phyloP scores from a whole-genome alignment of 1,139 yeast genomes.

The Nakaseomyces uthaithaninus region DNA sequence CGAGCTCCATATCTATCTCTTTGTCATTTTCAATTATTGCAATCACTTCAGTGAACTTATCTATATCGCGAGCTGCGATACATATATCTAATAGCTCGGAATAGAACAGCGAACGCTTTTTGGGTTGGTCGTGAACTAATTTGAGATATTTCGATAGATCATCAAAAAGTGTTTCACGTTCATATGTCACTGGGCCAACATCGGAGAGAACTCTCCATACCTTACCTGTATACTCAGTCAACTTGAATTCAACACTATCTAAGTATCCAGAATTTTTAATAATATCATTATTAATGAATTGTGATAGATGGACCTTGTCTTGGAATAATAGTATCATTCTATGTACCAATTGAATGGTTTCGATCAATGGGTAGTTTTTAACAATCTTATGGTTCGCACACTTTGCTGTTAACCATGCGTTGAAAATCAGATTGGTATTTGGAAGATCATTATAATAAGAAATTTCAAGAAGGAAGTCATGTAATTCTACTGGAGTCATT shows the following conservation, averaged over 20 bases:
- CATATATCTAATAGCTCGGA: background rate
- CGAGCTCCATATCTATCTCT: slow-evolving; percentile 9
- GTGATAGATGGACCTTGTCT: slow-evolving; percentile 11
- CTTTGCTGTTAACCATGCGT: slow-evolving; percentile 21
- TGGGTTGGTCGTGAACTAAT: slow-evolving; percentile 2
- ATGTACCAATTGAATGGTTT: slow-evolving; percentile 17
- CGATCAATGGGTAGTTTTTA: slow-evolving; percentile 10
- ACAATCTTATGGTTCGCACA: slow-evolving; percentile 6
- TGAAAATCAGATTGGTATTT: slow-evolving; percentile 19
- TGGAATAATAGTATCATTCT: slow-evolving; percentile 11
- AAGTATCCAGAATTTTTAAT: slow-evolving; percentile 16
- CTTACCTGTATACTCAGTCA: slow-evolving; percentile 13
- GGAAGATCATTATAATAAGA: slow-evolving; percentile 17
- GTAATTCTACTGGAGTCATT: slow-evolving; percentile 16
- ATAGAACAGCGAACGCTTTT: slow-evolving; percentile 5
- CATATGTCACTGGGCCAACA: background rate
- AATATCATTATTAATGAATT: slow-evolving; percentile 14
- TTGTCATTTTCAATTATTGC: slow-evolving; percentile 12
- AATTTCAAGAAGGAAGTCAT: slow-evolving; percentile 16
- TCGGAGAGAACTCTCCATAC: slow-evolving; percentile 11
- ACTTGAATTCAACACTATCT: slow-evolving; percentile 13
- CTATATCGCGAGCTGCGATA: slow-evolving; percentile 13
- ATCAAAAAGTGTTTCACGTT: slow-evolving; percentile 10
- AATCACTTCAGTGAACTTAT: slow-evolving; percentile 13
- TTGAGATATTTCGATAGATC: slow-evolving; percentile 5